Conservation (phyloP, 768 basidiomycete genomes). For the Rhodotorula toruloides region DNA sequence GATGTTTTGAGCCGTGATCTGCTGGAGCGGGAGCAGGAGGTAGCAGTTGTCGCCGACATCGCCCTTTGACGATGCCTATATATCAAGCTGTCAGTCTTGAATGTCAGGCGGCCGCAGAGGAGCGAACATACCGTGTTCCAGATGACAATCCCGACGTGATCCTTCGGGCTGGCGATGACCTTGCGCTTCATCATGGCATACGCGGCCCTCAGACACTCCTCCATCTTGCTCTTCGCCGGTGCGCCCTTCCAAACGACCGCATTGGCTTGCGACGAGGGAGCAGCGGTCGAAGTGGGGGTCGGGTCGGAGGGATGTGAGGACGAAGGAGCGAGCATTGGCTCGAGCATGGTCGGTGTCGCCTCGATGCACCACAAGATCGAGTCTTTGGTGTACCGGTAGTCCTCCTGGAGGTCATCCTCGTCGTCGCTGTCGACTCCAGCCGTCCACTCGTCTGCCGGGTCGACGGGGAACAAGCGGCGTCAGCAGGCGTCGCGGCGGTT, state of each 20-base stretch:
- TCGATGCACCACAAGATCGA: constrained; percentile 95
- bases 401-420: constrained; percentile 21
- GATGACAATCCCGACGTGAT: constrained; percentile 80
- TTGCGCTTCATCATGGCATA: constrained; percentile 85
- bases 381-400: constrained; percentile 57
- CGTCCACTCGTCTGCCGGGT: neutral
- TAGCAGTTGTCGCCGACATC: constrained; percentile 66
- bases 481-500: constrained; percentile 49
- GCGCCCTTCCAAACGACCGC: constrained; percentile 53
- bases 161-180: constrained; percentile 78
- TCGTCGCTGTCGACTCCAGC: constrained; percentile 14
- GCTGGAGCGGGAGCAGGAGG: constrained; percentile 69
- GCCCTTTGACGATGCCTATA: too few relatives aligned
- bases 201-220: constrained; percentile 72
- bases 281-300: constrained; percentile 3
- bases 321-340: constrained; percentile 54
- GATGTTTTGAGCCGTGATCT: constrained; percentile 73
- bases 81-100: constrained; percentile 47
- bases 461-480: too few relatives aligned
- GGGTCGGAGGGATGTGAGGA: neutral
- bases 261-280: neutral
- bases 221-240: constrained; percentile 65
- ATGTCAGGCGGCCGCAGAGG: constrained; percentile 22
- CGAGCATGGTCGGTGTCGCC: constrained; percentile 82
- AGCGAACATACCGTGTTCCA: constrained; percentile 75